A percentile compares a stretch with the other conserved stretches of the same genome.
These are phyloP conservation scores for Hemileia vastatrix DNA, from an alignment of 1,284 basidiomycete genomes.

Conservation along the genomic window DNA sequence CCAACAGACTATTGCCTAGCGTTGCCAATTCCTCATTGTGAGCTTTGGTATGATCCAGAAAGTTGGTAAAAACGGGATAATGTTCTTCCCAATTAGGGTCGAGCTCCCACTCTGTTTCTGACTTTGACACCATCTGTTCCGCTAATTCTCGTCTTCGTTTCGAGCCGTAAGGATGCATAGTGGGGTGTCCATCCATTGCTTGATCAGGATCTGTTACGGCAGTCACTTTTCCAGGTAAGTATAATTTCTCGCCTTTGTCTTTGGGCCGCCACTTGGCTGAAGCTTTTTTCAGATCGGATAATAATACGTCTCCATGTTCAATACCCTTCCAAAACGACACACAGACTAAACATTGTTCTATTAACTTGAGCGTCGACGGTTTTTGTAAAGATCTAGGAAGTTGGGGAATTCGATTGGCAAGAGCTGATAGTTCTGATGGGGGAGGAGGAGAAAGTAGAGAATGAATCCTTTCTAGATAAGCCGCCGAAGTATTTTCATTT, in stretches of 20 bases:
- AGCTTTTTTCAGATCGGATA: slow-evolving; percentile 17
- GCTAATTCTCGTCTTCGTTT: slow-evolving; percentile 4
- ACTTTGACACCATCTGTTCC: background rate
- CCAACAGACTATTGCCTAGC: slow-evolving; percentile 81
- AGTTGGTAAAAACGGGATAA: slow-evolving; percentile 21
- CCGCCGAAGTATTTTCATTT: slow-evolving; percentile 11
- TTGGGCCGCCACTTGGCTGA: slow-evolving; percentile 13
- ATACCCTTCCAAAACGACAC: slow-evolving; percentile 19
- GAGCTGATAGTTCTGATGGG: slow-evolving; percentile 59
- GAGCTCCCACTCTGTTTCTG: background rate
- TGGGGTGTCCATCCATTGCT: slow-evolving; percentile 9
- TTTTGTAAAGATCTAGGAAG: slow-evolving; percentile 7
- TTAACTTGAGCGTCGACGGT: slow-evolving; percentile 8
- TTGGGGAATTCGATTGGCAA: slow-evolving; percentile 56
- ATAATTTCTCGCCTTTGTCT: background rate
- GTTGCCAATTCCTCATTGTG: slow-evolving; percentile 70
- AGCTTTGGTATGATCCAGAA: slow-evolving; percentile 26
- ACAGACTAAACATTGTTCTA: slow-evolving; percentile 20
- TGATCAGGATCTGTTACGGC: slow-evolving; percentile 16
- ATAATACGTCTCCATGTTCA: slow-evolving; percentile 19
- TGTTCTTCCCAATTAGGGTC: slow-evolving; percentile 10
- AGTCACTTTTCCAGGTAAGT: slow-evolving; percentile 19
- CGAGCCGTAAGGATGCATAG: slow-evolving; percentile 15
- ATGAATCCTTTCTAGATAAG: slow-evolving; percentile 16
- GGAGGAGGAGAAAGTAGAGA: slow-evolving; percentile 57